A percentile compares a stretch with the other conserved stretches of the same genome.
Evolutionary conservation across 1,284 basidiomycete species (phyloP).

Genomic region (Hortiboletus rubellus): DNA sequence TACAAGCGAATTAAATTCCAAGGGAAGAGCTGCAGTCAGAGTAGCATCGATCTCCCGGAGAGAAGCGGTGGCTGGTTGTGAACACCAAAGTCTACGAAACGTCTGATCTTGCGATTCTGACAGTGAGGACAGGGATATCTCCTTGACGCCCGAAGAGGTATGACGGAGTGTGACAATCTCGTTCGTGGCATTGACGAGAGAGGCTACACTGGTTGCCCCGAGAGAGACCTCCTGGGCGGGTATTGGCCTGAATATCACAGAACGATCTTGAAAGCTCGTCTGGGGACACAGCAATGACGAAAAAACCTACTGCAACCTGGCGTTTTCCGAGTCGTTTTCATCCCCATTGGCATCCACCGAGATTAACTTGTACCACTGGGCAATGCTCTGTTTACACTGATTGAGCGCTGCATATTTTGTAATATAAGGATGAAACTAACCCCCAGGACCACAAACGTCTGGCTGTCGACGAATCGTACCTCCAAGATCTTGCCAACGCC

Average conservation of each 20-base stretch:
- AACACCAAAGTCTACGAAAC: conserved; percentile 22
- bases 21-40: conserved; percentile 52
- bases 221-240: conserved; percentile 11
- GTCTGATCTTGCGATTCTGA: conserved; percentile 10
- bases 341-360: conserved; percentile 17
- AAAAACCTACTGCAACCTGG: conserved; percentile 24
- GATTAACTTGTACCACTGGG: conserved; percentile 25
- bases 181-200: conserved; percentile 9
- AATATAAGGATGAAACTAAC: conserved; percentile 14
- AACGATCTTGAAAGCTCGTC: conserved; percentile 10
- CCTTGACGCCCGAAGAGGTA: conserved; percentile 21
- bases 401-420: conserved; percentile 8
- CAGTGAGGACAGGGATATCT: conserved; percentile 19
- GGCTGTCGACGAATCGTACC: conserved; percentile 25
- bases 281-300: neutral
- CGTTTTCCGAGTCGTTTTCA: conserved; percentile 7
- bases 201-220: conserved; percentile 1
- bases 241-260: conserved; percentile 13
- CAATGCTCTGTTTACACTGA: conserved; percentile 13
- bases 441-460: conserved; percentile 28
- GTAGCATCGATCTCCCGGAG: conserved; percentile 7
- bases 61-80: conserved; percentile 6
- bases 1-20: conserved; percentile 56
- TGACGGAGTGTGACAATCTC: conserved; percentile 22
- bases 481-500: conserved; percentile 22